Percentiles rank a stretch among this genome's conserved stretches.
Evolutionary conservation across 2,329 filamentous ascomycete genomes (phyloP).

Genomic region (Trichoderma cornu-damae): DNA sequence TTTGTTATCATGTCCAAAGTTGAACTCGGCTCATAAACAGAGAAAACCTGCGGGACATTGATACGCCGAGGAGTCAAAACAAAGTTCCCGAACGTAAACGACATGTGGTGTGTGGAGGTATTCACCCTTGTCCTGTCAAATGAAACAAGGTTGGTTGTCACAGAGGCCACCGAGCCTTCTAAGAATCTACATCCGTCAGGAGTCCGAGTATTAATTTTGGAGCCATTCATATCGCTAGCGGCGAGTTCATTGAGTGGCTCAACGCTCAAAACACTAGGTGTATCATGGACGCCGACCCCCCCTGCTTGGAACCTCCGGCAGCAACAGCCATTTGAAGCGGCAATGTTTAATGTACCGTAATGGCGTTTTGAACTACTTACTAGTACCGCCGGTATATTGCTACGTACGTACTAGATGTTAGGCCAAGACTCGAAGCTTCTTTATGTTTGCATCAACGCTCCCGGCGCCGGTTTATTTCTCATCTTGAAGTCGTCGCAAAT

Average conservation of each 20-base stretch:
- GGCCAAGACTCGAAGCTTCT: not conserved
- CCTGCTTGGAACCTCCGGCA: not conserved
- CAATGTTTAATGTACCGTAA: not conserved
- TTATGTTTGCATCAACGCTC: not conserved
- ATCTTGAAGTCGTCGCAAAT: not conserved
- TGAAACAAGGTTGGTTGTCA: not conserved
- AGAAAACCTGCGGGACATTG: not conserved
- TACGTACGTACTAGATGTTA: no score
- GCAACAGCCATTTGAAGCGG: no score
- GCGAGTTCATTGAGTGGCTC: slow-evolving; percentile 6
- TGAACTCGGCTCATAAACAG: not conserved
- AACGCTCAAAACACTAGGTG: slow-evolving; percentile 1
- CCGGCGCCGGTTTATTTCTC: not conserved
- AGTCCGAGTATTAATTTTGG: not conserved
- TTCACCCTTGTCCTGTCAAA: not conserved
- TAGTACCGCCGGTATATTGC: no score
- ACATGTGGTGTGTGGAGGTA: not conserved
- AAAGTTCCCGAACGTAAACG: not conserved
- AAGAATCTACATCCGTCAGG: not conserved
- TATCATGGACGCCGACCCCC: slow-evolving; percentile 8
- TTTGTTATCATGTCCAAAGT: no score
- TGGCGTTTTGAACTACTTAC: not conserved
- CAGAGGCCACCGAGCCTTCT: not conserved
- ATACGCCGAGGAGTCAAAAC: not conserved
- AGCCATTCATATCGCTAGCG: not conserved